Base-by-base conservation (phyloP, 768 basidiomycete genomes). In the Tubosaeta sp. region DNA sequence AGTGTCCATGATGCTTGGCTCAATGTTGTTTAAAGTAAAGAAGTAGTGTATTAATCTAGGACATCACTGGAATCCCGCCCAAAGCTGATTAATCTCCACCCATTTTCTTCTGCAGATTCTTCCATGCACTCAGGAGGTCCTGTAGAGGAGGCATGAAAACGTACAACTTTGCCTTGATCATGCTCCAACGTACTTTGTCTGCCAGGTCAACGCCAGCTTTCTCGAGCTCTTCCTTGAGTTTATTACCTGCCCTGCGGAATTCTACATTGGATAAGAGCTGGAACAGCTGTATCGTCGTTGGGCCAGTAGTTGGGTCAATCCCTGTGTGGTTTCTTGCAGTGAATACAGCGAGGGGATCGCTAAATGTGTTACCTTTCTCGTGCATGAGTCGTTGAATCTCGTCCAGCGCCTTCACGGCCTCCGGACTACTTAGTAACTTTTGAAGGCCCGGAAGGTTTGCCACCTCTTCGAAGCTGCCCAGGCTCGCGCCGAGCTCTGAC, bases 181-280 rank as follows among this genome's bases (percentile, higher is more conserved):
- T 16, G 33, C 29, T 37, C 17, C 31, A 26, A 54, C 75, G 48
- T 57, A 84, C 85, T 67, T 80, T 75, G 43, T 80, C 77, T 33
- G 65, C 66, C 33, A 84, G 50, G 61, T 86, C 79, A n/a, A 88
- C 63, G 6, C 83, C 86, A 19, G 82, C 81, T 32, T 80, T 81
- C 47, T 77, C 62, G 54, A 86, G 63, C 51, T 80, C 82, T 13
- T 73, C 72, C 46, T 72, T 68, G 6, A 84, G 70, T 37, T 67
- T 69, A 56, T 71, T 71, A 29, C 76, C 72, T 25, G 75, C 77
- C 38, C 66, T 71, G 50, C 77, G 71, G 52, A 86, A 84, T 52
- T 80, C 80, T 1, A 78, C 59, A 54, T 74, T 81, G 29, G 74
- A 65, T 26, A 78, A 69, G 44, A 88, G 70, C 55, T 76, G 80